Percentiles rank a stretch among this genome's conserved stretches.
Conservation (phyloP, 768 basidiomycete genomes). For the Boletus rubroflammeus region DNA sequence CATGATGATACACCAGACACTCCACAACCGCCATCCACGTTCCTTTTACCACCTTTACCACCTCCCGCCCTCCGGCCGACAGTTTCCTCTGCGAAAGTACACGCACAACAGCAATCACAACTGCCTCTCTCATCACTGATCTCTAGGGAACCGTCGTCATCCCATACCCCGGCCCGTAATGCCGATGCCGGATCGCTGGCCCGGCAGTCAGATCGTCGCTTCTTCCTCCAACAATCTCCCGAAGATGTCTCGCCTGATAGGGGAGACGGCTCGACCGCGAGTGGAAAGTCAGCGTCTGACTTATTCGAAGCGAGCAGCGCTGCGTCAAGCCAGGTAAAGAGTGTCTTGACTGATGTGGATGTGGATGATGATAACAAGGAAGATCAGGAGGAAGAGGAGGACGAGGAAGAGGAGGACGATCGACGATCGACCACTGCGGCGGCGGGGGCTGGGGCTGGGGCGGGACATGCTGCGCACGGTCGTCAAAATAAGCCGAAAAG, state of each 20-base stretch:
- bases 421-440: conserved; percentile 18
- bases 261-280: conserved; percentile 28
- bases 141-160: neutral
- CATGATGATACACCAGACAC: conserved; percentile 20
- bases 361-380: conserved; percentile 15
- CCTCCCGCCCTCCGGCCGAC: conserved; percentile 18
- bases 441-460: conserved; percentile 5
- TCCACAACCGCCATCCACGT: conserved; percentile 25
- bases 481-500: conserved; percentile 27
- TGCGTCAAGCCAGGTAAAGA: conserved; percentile 32
- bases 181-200: conserved; percentile 26
- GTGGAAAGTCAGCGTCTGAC: conserved; percentile 34
- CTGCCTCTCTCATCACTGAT: conserved; percentile 12
- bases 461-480: conserved; percentile 10
- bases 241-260: conserved; percentile 37
- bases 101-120: conserved; percentile 17
- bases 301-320: conserved; percentile 34
- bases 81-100: neutral
- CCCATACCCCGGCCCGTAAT: conserved; percentile 7
- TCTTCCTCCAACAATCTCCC: conserved; percentile 46
- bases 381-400: conserved; percentile 11
- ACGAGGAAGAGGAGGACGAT: conserved; percentile 19
- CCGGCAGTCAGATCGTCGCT: conserved; percentile 39
- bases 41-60: conserved; percentile 31
- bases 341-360: conserved; percentile 20